Evolutionary conservation across 306 rosid genomes (phyloP), one percentile per base, ranked within the genome.

Genomic region (Mimosa pudica): DNA sequence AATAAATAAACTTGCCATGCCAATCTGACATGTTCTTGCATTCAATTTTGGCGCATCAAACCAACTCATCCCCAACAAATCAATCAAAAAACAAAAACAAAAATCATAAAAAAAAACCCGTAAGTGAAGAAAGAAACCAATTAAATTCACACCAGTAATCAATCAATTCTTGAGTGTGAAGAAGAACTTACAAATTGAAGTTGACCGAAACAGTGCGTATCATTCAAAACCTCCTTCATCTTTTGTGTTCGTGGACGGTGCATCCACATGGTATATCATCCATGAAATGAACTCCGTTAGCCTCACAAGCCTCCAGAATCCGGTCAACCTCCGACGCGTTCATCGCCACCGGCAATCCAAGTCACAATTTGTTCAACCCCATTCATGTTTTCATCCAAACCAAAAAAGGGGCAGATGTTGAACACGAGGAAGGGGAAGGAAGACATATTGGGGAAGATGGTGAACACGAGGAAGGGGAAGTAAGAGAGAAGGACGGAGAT

Each of bases 241-340:
- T 84, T 87, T 14, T 88, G 81, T 32, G 97, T 93, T 10, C 99
- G 82, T 16, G 99, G 98, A 52, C 93, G 89, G 85, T 95, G 99
- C 92, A 95, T 75, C 98, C 97, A 91, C 98, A 95, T 92, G 79
- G 92, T n/a, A n/a, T 89, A 3, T 96, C 97, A 5, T 95, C 99
- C 97, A 95, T 95, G 89, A 95, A 84, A 88, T 91, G 98, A 61
- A 95, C 96, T 61, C 91, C 96, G 83, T 84, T 68, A 17, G 83
- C 85, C 54, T 92, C 97, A 8, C 97, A 93, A 1, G 97, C 96
- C 65, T 87, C 96, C 0, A 86, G 54, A 71, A 95, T 89, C 72
- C 17, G 79, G 20, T 95, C 97, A 4, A 93, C 81, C 87, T 91
- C 97, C 17, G 84, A 80, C 38, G 79, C 93, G 71, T 78, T 89